A percentile compares a stretch with the other conserved stretches of the same genome.
These are phyloP conservation scores for Fimicolochytrium jonesii DNA, from an alignment of 192 early-diverging fungal species.

Conservation along the genomic window DNA sequence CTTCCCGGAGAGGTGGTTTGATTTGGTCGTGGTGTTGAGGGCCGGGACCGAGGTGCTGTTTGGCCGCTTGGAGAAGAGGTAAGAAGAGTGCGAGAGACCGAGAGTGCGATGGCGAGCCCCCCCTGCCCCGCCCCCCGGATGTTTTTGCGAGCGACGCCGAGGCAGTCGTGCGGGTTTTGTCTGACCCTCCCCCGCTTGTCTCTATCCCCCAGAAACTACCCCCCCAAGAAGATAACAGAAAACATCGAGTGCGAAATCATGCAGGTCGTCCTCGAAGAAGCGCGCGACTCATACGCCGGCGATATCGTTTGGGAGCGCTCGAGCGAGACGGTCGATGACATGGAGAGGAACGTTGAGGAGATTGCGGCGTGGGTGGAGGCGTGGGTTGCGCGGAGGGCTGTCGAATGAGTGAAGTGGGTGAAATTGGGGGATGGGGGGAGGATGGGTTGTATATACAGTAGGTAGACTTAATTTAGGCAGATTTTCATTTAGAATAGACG, in stretches of 20 bases:
- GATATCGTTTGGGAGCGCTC: slow-evolving; percentile 78
- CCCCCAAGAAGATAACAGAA: slow-evolving; percentile 78
- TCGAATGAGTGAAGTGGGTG: too few species aligned
- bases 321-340: slow-evolving; percentile 79
- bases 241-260: slow-evolving; percentile 98
- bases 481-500: too few species aligned
- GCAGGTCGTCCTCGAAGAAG: slow-evolving; percentile 90
- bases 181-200: too few species aligned
- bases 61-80: slow-evolving; percentile 65
- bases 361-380: slow-evolving; percentile 60
- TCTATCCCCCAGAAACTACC: slow-evolving; percentile 77
- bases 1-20: slow-evolving; percentile 98
- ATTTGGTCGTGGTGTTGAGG: slow-evolving; percentile 87
- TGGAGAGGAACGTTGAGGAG: slow-evolving; percentile 85
- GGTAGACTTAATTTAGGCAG: too few species aligned
- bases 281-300: slow-evolving; percentile 72
- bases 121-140: too few species aligned
- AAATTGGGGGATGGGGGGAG: too few species aligned
- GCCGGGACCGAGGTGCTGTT: slow-evolving; percentile 76
- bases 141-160: too few species aligned
- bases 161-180: too few species aligned
- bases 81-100: background rate
- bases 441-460: too few species aligned
- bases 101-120: background rate
- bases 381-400: slow-evolving; percentile 7